Percentiles rank a stretch among this genome's conserved stretches.
Conservation (phyloP, 73 alveolate genomes). For the Paramecium biaurelia region DNA sequence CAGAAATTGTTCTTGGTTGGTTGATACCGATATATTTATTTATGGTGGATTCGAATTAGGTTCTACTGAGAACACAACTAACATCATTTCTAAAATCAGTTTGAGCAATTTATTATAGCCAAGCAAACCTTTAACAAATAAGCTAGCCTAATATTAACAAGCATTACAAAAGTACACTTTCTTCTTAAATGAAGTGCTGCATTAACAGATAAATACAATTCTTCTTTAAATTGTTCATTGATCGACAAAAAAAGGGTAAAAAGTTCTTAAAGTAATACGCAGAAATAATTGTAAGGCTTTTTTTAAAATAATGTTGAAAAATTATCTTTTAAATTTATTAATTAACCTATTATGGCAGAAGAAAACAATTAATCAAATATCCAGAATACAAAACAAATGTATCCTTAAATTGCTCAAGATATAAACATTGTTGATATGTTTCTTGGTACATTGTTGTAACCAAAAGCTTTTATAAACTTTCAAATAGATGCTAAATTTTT, state of each 20-base stretch:
- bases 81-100: conserved; percentile 79
- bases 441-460: conserved; percentile 59
- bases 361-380: not conserved
- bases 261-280: no score
- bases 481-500: conserved; percentile 57
- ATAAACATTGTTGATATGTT: conserved; percentile 11
- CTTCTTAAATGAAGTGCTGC: not conserved
- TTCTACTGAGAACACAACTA: conserved; percentile 87
- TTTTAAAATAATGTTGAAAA: not conserved
- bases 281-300: not conserved
- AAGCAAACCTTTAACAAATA: conserved; percentile 71
- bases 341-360: conserved; percentile 32
- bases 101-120: conserved; percentile 76
- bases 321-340: not conserved
- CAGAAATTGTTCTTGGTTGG: conserved; percentile 86
- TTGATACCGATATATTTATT: conserved; percentile 79
- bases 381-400: not conserved
- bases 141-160: conserved; percentile 63
- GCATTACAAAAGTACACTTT: conserved; percentile 23
- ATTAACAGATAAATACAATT: conserved; percentile 30
- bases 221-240: conserved; percentile 60
- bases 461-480: conserved; percentile 69
- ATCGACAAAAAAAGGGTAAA: conserved; percentile 62
- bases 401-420: not conserved
- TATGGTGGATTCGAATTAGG: conserved; percentile 95